A percentile compares a stretch with the other conserved stretches of the same genome.
Conservation (phyloP, 2,329 filamentous ascomycete genomes). For the Fusarium sp. region DNA sequence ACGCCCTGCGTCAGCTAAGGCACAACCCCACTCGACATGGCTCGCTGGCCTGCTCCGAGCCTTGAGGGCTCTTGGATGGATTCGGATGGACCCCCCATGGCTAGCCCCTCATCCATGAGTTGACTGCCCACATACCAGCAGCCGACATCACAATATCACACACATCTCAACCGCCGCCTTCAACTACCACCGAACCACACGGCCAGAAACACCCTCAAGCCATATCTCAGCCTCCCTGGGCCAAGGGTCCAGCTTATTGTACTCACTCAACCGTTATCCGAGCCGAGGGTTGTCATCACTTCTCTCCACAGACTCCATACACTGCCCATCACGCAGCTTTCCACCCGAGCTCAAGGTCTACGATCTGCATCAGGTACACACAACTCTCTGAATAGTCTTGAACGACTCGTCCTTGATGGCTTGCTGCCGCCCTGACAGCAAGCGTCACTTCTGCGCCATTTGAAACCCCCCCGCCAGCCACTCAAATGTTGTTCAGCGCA, state of each 20-base stretch:
- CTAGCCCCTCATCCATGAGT: slow-evolving; percentile 44
- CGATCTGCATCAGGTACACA: slow-evolving; percentile 32
- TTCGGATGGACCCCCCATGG: slow-evolving; percentile 31
- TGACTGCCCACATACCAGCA: slow-evolving; percentile 41
- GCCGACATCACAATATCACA: slow-evolving; percentile 31
- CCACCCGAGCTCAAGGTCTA: neutral
- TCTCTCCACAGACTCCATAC: neutral
- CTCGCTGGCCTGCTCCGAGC: slow-evolving; percentile 18
- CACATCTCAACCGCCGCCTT: slow-evolving; percentile 36
- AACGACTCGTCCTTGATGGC: slow-evolving; percentile 9
- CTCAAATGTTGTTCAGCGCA: slow-evolving; percentile 27
- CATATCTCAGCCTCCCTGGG: slow-evolving; percentile 14
- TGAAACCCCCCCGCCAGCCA: slow-evolving; percentile 35
- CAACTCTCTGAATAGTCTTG: slow-evolving; percentile 27
- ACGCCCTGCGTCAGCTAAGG: slow-evolving; percentile 37
- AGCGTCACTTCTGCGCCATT: slow-evolving; percentile 34
- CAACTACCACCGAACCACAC: slow-evolving; percentile 8
- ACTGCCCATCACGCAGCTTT: neutral
- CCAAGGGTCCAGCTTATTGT: slow-evolving; percentile 13
- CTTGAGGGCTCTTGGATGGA: slow-evolving; percentile 19
- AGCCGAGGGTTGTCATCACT: slow-evolving; percentile 2
- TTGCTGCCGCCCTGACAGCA: slow-evolving; percentile 31
- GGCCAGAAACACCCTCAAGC: slow-evolving; percentile 16
- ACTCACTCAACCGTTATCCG: slow-evolving; percentile 17
- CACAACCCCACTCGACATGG: slow-evolving; percentile 33